These are phyloP conservation scores for Coemansia sp. DNA, from an alignment of 192 early-diverging fungal genomes.

Conservation along the genomic window DNA sequence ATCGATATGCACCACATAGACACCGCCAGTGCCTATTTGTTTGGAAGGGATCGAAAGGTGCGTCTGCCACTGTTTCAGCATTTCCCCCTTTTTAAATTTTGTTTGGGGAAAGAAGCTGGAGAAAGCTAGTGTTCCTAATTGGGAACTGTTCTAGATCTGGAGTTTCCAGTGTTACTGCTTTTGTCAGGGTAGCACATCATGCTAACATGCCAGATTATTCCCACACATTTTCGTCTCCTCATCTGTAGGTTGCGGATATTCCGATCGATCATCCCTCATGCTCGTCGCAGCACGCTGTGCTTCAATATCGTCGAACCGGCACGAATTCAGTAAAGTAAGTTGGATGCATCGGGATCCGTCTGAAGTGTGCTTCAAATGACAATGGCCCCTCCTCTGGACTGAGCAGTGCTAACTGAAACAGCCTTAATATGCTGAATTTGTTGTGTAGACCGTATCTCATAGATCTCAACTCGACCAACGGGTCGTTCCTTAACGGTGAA, in stretches of 20 bases:
- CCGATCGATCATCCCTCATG: constrained; percentile 94
- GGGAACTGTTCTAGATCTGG: neutral
- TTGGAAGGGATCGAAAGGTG: constrained; percentile 80
- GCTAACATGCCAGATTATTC: neutral
- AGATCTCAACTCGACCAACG: constrained; percentile 90
- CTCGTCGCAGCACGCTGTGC: constrained; percentile 90
- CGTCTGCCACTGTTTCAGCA: constrained; percentile 29
- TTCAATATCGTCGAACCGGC: constrained; percentile 78
- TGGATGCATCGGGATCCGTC: no score
- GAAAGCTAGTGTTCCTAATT: neutral
- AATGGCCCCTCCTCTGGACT: no score
- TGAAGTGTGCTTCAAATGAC: no score
- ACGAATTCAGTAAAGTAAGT: constrained; percentile 31
- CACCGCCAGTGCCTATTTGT: constrained; percentile 79
- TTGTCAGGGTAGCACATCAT: no score
- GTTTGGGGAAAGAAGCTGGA: neutral
- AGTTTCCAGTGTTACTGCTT: no score
- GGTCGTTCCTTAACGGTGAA: constrained; percentile 82
- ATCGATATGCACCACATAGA: constrained; percentile 85
- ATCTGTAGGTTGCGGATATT: constrained; percentile 76
- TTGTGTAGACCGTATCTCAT: constrained; percentile 83
- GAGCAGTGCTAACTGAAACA: neutral
- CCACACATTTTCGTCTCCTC: constrained; percentile 8
- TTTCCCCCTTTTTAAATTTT: neutral
- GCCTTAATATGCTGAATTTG: neutral